Evolutionary conservation across 2,329 filamentous ascomycete species (phyloP).

Genomic region (Teratosphaeria pseudoeucalypti): DNA sequence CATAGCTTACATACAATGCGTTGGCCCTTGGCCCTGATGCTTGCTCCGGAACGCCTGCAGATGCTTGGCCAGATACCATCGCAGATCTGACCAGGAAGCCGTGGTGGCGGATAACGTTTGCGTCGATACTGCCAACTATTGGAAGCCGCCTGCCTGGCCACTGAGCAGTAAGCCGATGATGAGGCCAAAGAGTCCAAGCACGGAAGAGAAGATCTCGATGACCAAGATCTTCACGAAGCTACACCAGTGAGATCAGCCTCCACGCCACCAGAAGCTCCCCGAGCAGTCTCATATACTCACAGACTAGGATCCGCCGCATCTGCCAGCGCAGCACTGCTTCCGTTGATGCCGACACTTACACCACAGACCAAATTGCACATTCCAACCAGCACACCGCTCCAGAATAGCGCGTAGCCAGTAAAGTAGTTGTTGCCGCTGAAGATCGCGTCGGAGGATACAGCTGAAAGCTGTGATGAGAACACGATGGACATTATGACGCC

Average conservation of each 20-base stretch:
- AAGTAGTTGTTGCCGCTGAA: slow-evolving; percentile 77
- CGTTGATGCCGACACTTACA: slow-evolving; percentile 95
- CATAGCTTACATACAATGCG: neutral
- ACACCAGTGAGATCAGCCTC: slow-evolving; percentile 5
- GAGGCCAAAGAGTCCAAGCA: slow-evolving; percentile 88
- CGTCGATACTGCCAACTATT: neutral
- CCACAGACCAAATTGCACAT: slow-evolving; percentile 94
- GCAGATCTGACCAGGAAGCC: neutral
- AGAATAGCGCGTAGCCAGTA: slow-evolving; percentile 91
- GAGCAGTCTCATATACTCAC: slow-evolving; percentile 44
- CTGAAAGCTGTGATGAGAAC: slow-evolving; percentile 77
- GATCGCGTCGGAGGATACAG: slow-evolving; percentile 52
- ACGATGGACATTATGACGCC: slow-evolving; percentile 99
- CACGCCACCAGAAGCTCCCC: neutral
- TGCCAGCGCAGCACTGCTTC: slow-evolving; percentile 87
- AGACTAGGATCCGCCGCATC: slow-evolving; percentile 87
- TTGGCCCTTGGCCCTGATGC: neutral
- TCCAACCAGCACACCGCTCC: slow-evolving; percentile 88
- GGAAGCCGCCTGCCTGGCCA: slow-evolving; percentile 51
- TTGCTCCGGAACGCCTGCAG: neutral
- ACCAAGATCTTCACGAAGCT: slow-evolving; percentile 98
- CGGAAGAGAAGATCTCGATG: slow-evolving; percentile 98
- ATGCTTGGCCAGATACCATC: neutral
- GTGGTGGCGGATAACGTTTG: neutral
- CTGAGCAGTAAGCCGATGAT: slow-evolving; percentile 88